Conservation (phyloP, 345 rosid species). For the Eucalyptus sp. region DNA sequence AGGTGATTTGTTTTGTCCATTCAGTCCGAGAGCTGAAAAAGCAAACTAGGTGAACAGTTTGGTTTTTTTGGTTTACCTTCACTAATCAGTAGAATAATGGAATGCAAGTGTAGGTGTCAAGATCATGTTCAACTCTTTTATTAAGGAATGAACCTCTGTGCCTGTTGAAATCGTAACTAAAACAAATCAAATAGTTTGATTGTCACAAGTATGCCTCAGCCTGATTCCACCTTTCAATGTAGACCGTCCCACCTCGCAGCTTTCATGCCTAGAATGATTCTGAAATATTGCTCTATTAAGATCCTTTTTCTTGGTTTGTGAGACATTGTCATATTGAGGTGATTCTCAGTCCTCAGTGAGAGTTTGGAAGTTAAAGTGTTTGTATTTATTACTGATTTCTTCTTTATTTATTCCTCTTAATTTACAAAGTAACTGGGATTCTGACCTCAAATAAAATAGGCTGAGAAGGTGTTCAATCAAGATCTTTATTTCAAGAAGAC, state of each 20-base stretch:
- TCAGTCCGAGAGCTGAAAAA: background rate
- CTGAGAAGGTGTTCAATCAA: conserved; percentile 97
- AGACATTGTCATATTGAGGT: background rate
- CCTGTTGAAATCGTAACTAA: background rate
- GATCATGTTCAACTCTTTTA: background rate
- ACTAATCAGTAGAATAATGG: background rate
- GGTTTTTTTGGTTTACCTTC: background rate
- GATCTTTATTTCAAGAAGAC: conserved; percentile 88
- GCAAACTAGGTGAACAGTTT: background rate
- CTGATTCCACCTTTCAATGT: background rate
- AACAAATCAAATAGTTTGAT: background rate
- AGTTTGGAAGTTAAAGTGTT: background rate
- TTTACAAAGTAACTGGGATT: background rate
- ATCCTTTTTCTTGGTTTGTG: background rate
- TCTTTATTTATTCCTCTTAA: background rate
- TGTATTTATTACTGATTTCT: background rate
- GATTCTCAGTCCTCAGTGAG: background rate
- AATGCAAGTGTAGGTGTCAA: background rate
- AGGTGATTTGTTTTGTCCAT: background rate
- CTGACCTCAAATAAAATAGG: conserved; percentile 21
- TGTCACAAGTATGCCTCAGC: background rate
- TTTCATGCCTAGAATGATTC: background rate
- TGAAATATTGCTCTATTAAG: background rate
- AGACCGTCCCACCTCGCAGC: background rate
- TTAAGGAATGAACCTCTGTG: background rate